Evolutionary conservation across 768 basidiomycete species (phyloP).

Genomic region (Mrakia blollopis): DNA sequence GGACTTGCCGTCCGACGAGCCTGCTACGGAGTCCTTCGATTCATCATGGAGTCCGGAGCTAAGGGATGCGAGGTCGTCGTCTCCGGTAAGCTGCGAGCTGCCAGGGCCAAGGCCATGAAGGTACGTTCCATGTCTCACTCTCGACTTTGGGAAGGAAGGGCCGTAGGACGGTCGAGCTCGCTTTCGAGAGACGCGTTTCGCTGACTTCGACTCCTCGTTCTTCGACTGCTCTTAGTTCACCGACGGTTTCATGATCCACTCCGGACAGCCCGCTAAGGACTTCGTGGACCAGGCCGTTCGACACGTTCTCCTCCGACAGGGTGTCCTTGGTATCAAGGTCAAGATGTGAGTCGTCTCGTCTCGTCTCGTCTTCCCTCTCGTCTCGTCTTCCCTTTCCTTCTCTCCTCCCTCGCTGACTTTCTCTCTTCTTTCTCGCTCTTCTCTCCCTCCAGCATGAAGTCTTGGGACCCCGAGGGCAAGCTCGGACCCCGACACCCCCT

Average conservation of each 20-base stretch:
- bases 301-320: constrained; percentile 95
- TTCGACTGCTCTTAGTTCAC: constrained; percentile 58
- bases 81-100: constrained; percentile 98
- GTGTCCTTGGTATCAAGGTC: constrained; percentile 99
- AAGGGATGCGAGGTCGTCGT: constrained; percentile 99
- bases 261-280: constrained; percentile 93
- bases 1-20: constrained; percentile 98
- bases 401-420: background rate
- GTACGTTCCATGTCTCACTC: constrained; percentile 8
- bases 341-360: constrained; percentile 68
- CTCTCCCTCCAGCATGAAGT: constrained; percentile 73
- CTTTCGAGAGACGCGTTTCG: background rate
- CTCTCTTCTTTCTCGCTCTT: background rate
- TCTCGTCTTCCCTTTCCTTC: constrained; percentile 23
- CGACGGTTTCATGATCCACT: constrained; percentile 81
- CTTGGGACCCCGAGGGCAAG: constrained; percentile 84
- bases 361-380: background rate
- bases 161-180: background rate
- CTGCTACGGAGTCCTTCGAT: constrained; percentile 99
- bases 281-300: constrained; percentile 97
- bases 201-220: background rate
- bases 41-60: constrained; percentile 99
- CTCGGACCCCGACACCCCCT: constrained; percentile 86
- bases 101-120: constrained; percentile 99
- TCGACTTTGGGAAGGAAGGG: background rate